Percentiles rank a stretch among this genome's conserved stretches.
These are phyloP conservation scores for Fragilariopsis cylindrus DNA, from an alignment of 108 stramenopile genomes.

Conservation along the genomic window DNA sequence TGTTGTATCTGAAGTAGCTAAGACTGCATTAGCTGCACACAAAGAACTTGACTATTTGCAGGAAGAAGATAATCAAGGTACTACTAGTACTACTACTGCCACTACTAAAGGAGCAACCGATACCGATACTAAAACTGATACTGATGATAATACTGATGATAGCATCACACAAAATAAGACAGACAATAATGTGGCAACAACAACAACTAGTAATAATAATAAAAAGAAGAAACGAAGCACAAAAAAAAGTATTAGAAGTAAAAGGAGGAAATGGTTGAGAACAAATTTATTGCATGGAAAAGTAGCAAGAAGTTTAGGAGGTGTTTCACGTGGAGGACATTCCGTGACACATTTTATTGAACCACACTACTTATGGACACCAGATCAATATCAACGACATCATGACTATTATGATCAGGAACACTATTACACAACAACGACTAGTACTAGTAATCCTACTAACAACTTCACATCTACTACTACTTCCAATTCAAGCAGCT, in stretches of 20 bases:
- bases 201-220: neutral
- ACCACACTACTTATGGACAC: constrained; percentile 36
- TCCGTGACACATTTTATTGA: constrained; percentile 27
- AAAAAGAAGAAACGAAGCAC: neutral
- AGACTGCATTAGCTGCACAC: constrained; percentile 19
- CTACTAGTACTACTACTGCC: neutral
- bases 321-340: constrained; percentile 16
- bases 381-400: constrained; percentile 16
- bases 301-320: constrained; percentile 30
- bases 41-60: constrained; percentile 6
- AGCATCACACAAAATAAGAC: too few species aligned
- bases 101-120: neutral
- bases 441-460: neutral
- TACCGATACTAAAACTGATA: neutral
- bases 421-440: neutral
- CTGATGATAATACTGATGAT: neutral
- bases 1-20: constrained; percentile 26
- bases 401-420: neutral
- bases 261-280: neutral
- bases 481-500: neutral
- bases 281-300: constrained; percentile 13
- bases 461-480: neutral
- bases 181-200: neutral
- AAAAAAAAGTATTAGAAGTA: neutral
- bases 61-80: neutral